Evolutionary conservation across 352 stramenopile genomes (phyloP).

Genomic region (Phytophthora niederhauseri): DNA sequence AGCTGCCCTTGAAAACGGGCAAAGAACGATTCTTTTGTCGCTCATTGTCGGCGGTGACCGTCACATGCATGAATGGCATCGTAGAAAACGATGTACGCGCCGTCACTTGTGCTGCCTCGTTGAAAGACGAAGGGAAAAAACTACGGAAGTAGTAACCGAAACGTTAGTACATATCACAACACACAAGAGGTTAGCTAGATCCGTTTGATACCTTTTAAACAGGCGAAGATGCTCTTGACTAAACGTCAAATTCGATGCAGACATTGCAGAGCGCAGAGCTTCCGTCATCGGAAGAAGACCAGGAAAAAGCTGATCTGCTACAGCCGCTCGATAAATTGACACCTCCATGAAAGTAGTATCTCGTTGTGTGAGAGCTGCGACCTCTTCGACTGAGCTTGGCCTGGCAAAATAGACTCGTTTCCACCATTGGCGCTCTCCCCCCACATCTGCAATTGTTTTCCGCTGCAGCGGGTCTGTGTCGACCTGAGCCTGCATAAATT

Average conservation of each 20-base stretch:
- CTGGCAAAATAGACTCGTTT: constrained; percentile 62
- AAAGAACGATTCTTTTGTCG: constrained; percentile 3
- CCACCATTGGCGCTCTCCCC: constrained; percentile 56
- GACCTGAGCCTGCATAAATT: constrained; percentile 43
- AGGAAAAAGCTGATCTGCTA: constrained; percentile 50
- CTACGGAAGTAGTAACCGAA: constrained; percentile 15
- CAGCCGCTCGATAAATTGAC: constrained; percentile 51
- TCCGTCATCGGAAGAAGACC: constrained; percentile 29
- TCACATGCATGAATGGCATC: constrained; percentile 35
- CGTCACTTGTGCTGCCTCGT: background rate
- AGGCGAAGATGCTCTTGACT: constrained; percentile 43
- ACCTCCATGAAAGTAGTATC: constrained; percentile 40
- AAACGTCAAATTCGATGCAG: constrained; percentile 19
- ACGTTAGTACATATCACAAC: constrained; percentile 14
- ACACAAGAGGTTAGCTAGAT: background rate
- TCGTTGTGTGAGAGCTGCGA: constrained; percentile 28
- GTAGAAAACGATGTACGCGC: constrained; percentile 19
- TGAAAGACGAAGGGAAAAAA: constrained; percentile 33
- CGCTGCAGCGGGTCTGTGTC: constrained; percentile 15
- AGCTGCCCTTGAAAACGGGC: constrained; percentile 33
- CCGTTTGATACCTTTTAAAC: constrained; percentile 47
- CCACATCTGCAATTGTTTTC: constrained; percentile 41
- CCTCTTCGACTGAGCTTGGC: constrained; percentile 39
- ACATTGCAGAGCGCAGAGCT: constrained; percentile 34
- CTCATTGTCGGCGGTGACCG: constrained; percentile 7